phyloP scores from a whole-genome alignment of 2,329 filamentous ascomycete species.

The Chrysoporthe austroafricana region DNA sequence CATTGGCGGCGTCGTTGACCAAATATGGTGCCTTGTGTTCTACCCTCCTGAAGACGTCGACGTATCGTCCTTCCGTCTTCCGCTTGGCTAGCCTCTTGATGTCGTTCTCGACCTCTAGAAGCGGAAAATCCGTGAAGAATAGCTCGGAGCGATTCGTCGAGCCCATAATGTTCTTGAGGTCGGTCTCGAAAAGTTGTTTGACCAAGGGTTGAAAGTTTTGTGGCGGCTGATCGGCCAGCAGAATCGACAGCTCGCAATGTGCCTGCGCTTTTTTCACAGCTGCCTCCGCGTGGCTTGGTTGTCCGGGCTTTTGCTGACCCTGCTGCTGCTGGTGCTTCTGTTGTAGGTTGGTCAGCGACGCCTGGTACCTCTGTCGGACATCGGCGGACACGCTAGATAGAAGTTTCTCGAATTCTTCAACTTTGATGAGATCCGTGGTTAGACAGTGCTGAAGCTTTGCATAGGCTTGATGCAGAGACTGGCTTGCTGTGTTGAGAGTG shows the following conservation, averaged over 20 bases:
- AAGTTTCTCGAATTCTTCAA: conserved; percentile 65
- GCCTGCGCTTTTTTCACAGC: conserved; percentile 51
- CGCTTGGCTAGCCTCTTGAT: conserved; percentile 48
- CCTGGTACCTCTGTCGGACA: conserved; percentile 55
- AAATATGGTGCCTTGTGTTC: conserved; percentile 60
- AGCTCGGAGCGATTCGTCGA: conserved; percentile 68
- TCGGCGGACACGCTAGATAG: conserved; percentile 54
- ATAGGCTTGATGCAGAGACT: conserved; percentile 60
- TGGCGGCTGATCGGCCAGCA: conserved; percentile 53
- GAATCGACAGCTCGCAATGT: conserved; percentile 56
- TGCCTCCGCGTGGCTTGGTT: conserved; percentile 43
- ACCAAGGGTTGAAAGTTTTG: conserved; percentile 58
- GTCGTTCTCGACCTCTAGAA: conserved; percentile 69
- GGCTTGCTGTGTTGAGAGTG: conserved; percentile 40
- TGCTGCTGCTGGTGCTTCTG: conserved; percentile 51
- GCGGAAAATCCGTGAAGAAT: conserved; percentile 72
- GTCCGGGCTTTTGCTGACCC: conserved; percentile 41
- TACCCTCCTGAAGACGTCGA: conserved; percentile 63
- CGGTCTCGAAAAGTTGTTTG: conserved; percentile 65
- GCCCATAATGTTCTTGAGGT: conserved; percentile 60
- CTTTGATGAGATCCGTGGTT: conserved; percentile 57
- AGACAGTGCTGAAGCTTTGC: conserved; percentile 57
- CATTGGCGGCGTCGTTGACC: conserved; percentile 2
- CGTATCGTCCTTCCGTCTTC: conserved; percentile 43
- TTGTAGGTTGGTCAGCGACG: conserved; percentile 48